Evolutionary conservation across 495 filamentous ascomycete species (phyloP).

Genomic region (Viridothelium virens): DNA sequence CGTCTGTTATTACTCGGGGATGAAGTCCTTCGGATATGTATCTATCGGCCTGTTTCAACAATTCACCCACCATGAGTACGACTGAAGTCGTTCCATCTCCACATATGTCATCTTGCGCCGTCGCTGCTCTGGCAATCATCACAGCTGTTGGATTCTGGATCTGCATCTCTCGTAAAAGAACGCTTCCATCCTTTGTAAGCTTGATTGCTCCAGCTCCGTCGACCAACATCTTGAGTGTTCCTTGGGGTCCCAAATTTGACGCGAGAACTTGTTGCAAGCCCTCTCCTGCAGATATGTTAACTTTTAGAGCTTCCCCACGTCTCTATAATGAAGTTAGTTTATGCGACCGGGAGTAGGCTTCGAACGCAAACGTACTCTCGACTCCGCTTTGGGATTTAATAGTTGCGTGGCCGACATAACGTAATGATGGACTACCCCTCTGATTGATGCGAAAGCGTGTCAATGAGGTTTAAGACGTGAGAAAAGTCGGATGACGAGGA

Average conservation of each 20-base stretch:
- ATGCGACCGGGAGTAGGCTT: slow-evolving; percentile 35
- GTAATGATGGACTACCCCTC: not conserved
- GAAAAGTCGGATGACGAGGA: not conserved
- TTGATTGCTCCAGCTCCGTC: slow-evolving; percentile 97
- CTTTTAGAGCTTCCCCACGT: slow-evolving; percentile 86
- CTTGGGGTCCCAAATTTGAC: slow-evolving; percentile 87
- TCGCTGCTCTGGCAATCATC: slow-evolving; percentile 97
- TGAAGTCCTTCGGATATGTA: slow-evolving; percentile 92
- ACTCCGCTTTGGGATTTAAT: slow-evolving; percentile 96
- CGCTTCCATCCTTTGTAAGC: slow-evolving; percentile 97
- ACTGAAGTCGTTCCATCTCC: slow-evolving; percentile 97
- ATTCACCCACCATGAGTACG: slow-evolving; percentile 88
- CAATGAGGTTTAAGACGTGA: not conserved
- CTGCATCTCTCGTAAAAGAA: slow-evolving; percentile 84
- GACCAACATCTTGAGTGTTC: slow-evolving; percentile 97
- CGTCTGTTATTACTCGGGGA: slow-evolving; percentile 92
- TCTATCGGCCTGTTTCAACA: slow-evolving; percentile 93
- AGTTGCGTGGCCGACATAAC: slow-evolving; percentile 86
- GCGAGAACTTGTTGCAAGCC: slow-evolving; percentile 65
- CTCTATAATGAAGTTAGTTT: slow-evolving; percentile 47
- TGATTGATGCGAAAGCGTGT: not conserved
- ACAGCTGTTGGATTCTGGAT: slow-evolving; percentile 43
- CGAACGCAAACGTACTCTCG: slow-evolving; percentile 55
- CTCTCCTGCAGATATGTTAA: slow-evolving; percentile 95
- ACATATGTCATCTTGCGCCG: slow-evolving; percentile 96